These are phyloP conservation scores for Chaetomium cochliodes DNA, from an alignment of 495 filamentous ascomycete species.

Conservation along the genomic window DNA sequence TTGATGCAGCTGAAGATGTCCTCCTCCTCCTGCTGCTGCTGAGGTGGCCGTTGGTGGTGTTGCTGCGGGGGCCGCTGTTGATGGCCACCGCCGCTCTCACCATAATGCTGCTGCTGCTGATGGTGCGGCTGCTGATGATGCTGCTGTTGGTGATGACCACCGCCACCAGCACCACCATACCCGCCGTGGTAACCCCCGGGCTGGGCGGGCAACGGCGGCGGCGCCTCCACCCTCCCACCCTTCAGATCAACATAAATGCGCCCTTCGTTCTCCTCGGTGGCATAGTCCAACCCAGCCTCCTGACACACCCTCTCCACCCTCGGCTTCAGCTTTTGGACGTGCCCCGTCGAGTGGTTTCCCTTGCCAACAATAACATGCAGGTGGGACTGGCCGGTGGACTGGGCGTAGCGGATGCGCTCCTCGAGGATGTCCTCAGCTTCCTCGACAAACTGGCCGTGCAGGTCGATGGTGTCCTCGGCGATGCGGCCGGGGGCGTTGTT, in stretches of 20 bases:
- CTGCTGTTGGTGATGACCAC: constrained; percentile 25
- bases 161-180: constrained; percentile 26
- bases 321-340: constrained; percentile 89
- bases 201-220: constrained; percentile 52
- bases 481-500: constrained; percentile 77
- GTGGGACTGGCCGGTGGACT: constrained; percentile 67
- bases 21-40: constrained; percentile 49
- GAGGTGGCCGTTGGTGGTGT: constrained; percentile 36
- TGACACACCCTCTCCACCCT: constrained; percentile 80
- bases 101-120: constrained; percentile 23
- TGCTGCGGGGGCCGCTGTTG: constrained; percentile 23
- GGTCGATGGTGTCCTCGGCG: constrained; percentile 78
- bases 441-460: constrained; percentile 90
- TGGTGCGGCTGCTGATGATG: constrained; percentile 23
- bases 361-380: constrained; percentile 82
- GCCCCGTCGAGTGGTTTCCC: constrained; percentile 77
- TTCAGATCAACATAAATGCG: constrained; percentile 62
- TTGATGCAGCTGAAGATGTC: constrained; percentile 59
- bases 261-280: constrained; percentile 83
- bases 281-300: constrained; percentile 76
- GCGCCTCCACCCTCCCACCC: constrained; percentile 38
- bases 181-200: constrained; percentile 42
- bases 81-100: not conserved
- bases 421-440: constrained; percentile 90
- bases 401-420: constrained; percentile 73